phyloP scores from a whole-genome alignment of 139 green algal genomes.

The Deuterostichococcus epilithicus region DNA sequence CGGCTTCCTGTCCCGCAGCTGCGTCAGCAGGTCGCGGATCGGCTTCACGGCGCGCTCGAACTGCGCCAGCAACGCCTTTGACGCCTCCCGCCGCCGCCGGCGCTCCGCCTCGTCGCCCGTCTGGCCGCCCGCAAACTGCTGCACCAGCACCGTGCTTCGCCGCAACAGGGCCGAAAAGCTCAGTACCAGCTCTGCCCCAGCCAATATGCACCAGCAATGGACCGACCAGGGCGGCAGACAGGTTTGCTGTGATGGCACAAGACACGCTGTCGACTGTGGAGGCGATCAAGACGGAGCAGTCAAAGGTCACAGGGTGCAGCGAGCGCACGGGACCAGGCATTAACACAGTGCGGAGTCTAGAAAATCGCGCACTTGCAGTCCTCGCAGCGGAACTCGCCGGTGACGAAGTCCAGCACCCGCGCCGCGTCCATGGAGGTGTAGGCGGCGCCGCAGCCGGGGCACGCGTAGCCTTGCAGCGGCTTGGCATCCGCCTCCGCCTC shows the following conservation, averaged over 20 bases:
- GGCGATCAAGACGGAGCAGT: no score
- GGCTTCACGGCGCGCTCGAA: background rate
- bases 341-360: no score
- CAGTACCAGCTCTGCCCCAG: no score
- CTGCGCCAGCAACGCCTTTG: background rate
- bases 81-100: background rate
- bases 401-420: slow-evolving; percentile 1
- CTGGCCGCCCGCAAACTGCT: background rate
- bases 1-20: background rate
- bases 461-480: slow-evolving; percentile 9
- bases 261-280: no score
- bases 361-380: background rate
- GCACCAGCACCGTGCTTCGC: background rate
- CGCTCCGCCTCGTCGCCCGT: background rate
- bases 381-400: background rate
- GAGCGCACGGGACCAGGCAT: no score
- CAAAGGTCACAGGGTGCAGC: no score
- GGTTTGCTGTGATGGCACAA: no score
- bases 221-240: no score
- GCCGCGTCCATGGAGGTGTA: slow-evolving; percentile 13
- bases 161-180: no score
- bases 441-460: background rate
- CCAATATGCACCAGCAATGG: no score
- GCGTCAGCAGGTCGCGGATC: background rate
- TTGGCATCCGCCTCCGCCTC: background rate